Evolutionary conservation across 805 yeast genomes (phyloP).

Genomic region (Yarrowia porcina): DNA sequence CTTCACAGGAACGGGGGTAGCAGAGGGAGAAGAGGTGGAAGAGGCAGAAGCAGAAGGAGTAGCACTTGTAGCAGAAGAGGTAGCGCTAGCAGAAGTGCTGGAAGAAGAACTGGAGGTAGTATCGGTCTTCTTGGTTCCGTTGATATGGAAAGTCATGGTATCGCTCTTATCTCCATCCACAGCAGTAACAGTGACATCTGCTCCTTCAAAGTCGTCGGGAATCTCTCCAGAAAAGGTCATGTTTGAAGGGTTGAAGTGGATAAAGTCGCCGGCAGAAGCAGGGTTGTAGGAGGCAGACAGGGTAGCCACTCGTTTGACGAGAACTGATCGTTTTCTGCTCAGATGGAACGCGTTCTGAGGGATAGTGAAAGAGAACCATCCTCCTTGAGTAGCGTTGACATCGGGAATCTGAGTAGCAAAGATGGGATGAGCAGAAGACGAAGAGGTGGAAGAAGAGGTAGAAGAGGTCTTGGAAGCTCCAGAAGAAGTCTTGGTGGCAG

Average conservation of each 20-base stretch:
- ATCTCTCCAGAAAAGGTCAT: constrained; percentile 64
- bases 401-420: constrained; percentile 49
- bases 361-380: constrained; percentile 51
- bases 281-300: constrained; percentile 36
- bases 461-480: neutral
- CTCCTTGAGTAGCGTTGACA: constrained; percentile 69
- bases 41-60: constrained; percentile 33
- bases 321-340: constrained; percentile 44
- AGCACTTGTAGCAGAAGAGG: constrained; percentile 32
- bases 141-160: constrained; percentile 47
- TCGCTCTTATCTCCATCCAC: constrained; percentile 34
- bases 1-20: constrained; percentile 34
- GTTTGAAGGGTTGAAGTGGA: constrained; percentile 57
- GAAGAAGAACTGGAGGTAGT: constrained; percentile 34
- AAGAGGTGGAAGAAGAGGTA: neutral
- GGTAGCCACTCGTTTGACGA: constrained; percentile 29
- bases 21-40: constrained; percentile 33
- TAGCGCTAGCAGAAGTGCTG: constrained; percentile 33
- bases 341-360: constrained; percentile 55
- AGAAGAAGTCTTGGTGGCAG: neutral
- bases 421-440: constrained; percentile 27
- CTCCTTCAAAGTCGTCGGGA: constrained; percentile 48
- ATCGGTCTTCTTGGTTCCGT: constrained; percentile 47
- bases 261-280: constrained; percentile 50
- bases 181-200: constrained; percentile 47